phyloP scores from a whole-genome alignment of 768 basidiomycete genomes.

The Phylloporus rhodoxanthus region DNA sequence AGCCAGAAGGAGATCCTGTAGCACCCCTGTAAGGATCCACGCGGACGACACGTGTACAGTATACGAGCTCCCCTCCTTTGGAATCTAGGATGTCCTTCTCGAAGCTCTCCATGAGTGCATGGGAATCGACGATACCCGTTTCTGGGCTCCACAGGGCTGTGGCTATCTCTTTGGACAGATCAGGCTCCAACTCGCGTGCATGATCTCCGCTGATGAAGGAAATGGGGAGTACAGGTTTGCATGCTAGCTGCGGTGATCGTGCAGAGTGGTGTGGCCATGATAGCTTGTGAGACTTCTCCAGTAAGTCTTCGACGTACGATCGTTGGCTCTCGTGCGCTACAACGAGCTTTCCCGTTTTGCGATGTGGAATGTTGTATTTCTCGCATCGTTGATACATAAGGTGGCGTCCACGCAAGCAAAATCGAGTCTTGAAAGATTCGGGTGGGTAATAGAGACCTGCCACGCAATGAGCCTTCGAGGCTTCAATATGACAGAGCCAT shows the following conservation, averaged over 20 bases:
- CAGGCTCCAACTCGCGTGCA: constrained; percentile 74
- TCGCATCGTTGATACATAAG: constrained; percentile 77
- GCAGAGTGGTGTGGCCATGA: constrained; percentile 43
- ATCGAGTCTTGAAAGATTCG: constrained; percentile 74
- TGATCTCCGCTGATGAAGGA: constrained; percentile 61
- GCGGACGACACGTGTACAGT: constrained; percentile 77
- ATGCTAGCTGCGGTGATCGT: constrained; percentile 9
- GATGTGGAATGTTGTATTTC: constrained; percentile 54
- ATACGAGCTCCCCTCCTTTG: constrained; percentile 63
- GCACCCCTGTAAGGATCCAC: constrained; percentile 57
- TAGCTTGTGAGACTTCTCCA: constrained; percentile 54
- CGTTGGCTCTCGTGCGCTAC: constrained; percentile 68
- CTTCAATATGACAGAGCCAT: neutral
- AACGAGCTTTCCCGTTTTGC: constrained; percentile 83
- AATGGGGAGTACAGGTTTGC: constrained; percentile 49
- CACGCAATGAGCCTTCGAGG: neutral
- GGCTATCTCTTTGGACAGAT: constrained; percentile 64
- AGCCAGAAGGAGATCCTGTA: constrained; percentile 43
- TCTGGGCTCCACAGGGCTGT: constrained; percentile 76
- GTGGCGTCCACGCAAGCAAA: constrained; percentile 83
- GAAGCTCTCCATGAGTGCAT: constrained; percentile 74
- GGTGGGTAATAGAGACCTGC: constrained; percentile 80
- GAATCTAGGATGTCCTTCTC: constrained; percentile 76
- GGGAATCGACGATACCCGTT: constrained; percentile 89
- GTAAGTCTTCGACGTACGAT: constrained; percentile 64